Evolutionary conservation across 2,329 filamentous ascomycete genomes (phyloP).

Genomic region (Talaromyces sp.): DNA sequence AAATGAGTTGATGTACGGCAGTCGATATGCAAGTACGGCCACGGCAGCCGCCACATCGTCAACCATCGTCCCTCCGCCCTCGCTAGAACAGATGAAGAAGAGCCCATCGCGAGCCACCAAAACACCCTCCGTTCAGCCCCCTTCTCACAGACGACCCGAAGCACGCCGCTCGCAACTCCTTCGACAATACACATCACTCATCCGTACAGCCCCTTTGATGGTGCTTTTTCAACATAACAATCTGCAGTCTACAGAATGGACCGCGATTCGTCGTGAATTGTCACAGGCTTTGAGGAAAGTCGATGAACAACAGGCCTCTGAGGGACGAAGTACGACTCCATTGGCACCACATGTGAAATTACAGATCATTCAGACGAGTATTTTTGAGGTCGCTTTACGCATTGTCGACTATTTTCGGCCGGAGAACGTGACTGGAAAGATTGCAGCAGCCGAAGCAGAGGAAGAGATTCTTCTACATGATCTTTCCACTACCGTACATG

Average conservation of each 20-base stretch:
- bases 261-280: slow-evolving; percentile 65
- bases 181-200: slow-evolving; percentile 79
- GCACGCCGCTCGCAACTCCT: slow-evolving; percentile 86
- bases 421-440: slow-evolving; percentile 29
- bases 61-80: slow-evolving; percentile 33
- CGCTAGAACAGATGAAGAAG: slow-evolving; percentile 46
- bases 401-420: slow-evolving; percentile 78
- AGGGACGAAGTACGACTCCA: slow-evolving; percentile 34
- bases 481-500: slow-evolving; percentile 53
- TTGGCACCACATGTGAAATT: slow-evolving; percentile 64
- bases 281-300: slow-evolving; percentile 56
- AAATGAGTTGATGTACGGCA: slow-evolving; percentile 33
- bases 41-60: slow-evolving; percentile 49
- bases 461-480: slow-evolving; percentile 51
- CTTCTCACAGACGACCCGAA: slow-evolving; percentile 78
- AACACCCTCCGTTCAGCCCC: slow-evolving; percentile 65
- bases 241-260: slow-evolving; percentile 68
- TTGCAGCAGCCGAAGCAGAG: slow-evolving; percentile 19
- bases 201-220: slow-evolving; percentile 78
- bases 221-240: slow-evolving; percentile 83
- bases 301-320: slow-evolving; percentile 62
- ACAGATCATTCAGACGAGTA: slow-evolving; percentile 80
- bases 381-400: slow-evolving; percentile 78
- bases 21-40: slow-evolving; percentile 38
- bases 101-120: slow-evolving; percentile 7